Percentiles rank a stretch among this genome's conserved stretches.
Evolutionary conservation across 352 stramenopile species (phyloP).

Genomic region (Pythium sp.): DNA sequence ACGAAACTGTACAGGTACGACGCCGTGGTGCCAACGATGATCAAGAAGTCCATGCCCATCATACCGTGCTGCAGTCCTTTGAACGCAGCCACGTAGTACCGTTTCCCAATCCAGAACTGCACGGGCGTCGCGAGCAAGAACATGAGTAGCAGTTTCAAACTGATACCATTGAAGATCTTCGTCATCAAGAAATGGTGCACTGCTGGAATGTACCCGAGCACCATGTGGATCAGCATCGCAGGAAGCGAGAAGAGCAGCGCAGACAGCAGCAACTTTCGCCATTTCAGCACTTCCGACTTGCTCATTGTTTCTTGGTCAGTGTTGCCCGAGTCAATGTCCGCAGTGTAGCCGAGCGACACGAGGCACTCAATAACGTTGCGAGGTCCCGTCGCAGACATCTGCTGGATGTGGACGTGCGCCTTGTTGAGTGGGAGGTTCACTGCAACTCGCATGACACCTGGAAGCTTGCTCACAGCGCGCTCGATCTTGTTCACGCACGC

Average conservation of each 20-base stretch:
- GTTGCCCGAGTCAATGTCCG: slow-evolving; percentile 49
- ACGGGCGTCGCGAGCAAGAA: slow-evolving; percentile 81
- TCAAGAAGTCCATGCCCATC: slow-evolving; percentile 90
- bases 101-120: slow-evolving; percentile 75
- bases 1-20: slow-evolving; percentile 87
- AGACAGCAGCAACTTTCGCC: slow-evolving; percentile 64
- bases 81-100: slow-evolving; percentile 82
- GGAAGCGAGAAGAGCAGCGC: slow-evolving; percentile 84
- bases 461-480: slow-evolving; percentile 49
- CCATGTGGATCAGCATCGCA: slow-evolving; percentile 86
- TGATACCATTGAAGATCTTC: slow-evolving; percentile 70
- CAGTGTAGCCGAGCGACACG: slow-evolving; percentile 53
- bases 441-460: slow-evolving; percentile 68
- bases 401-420: slow-evolving; percentile 74
- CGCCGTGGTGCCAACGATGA: slow-evolving; percentile 79
- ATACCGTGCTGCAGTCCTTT: slow-evolving; percentile 81
- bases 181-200: slow-evolving; percentile 72
- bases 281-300: slow-evolving; percentile 74
- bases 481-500: slow-evolving; percentile 72
- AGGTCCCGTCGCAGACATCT: slow-evolving; percentile 69
- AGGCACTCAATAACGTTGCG: slow-evolving; percentile 75
- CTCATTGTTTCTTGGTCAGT: slow-evolving; percentile 64
- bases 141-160: slow-evolving; percentile 80
- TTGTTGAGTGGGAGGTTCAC: slow-evolving; percentile 70
- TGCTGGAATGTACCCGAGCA: slow-evolving; percentile 75